These are phyloP conservation scores for Erythrobasidium yunnanense DNA, from an alignment of 768 basidiomycete species.

Conservation along the genomic window DNA sequence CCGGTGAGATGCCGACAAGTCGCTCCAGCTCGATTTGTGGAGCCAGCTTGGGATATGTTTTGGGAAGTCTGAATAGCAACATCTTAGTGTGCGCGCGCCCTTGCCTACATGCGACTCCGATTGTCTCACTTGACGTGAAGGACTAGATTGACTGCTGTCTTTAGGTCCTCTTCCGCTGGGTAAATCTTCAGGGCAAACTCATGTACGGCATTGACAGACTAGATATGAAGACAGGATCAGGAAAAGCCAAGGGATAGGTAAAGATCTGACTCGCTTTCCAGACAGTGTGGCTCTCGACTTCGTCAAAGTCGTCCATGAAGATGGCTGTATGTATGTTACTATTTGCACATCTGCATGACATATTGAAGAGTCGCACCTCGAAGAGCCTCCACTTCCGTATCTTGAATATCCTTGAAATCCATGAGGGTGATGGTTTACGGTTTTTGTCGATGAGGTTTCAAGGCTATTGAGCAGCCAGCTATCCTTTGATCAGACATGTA, in stretches of 20 bases:
- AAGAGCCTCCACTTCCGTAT: constrained; percentile 21
- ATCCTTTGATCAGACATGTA: too few species aligned
- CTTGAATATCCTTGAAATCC: constrained; percentile 25
- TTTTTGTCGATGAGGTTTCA: too few species aligned
- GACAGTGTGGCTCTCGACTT: constrained; percentile 16
- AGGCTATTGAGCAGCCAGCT: too few species aligned
- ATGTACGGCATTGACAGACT: constrained; percentile 25
- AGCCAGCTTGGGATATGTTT: constrained; percentile 15
- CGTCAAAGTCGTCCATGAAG: constrained; percentile 26
- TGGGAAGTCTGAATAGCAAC: constrained; percentile 11
- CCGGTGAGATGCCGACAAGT: neutral
- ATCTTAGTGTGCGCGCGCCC: neutral
- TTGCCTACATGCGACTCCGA: neutral
- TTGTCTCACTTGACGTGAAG: constrained; percentile 17
- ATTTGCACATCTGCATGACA: neutral
- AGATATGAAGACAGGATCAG: neutral
- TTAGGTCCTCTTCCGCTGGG: constrained; percentile 11
- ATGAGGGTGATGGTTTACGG: constrained; percentile 7
- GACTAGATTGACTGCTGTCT: constrained; percentile 10
- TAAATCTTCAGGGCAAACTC: constrained; percentile 15
- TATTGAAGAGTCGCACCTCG: neutral
- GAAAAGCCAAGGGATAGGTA: too few species aligned
- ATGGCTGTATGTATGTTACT: constrained; percentile 6
- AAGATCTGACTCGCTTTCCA: too few species aligned
- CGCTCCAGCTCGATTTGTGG: constrained; percentile 6